Evolutionary conservation across 305 asterid species (phyloP).

Genomic region (Solanum hybrid): DNA sequence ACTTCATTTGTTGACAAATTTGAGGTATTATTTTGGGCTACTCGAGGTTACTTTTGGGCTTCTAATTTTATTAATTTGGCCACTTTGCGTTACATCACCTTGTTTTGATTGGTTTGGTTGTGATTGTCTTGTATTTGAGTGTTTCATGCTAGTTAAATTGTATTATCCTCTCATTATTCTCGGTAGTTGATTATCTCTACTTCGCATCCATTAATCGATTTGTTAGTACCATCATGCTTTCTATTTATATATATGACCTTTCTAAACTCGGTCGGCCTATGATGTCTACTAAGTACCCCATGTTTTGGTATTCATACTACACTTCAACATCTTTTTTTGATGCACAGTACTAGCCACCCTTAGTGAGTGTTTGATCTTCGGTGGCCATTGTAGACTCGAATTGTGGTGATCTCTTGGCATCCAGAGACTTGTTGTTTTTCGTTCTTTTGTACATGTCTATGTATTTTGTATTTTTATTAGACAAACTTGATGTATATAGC

Average conservation of each 20-base stretch:
- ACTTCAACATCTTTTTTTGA: not conserved
- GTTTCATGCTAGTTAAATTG: not conserved
- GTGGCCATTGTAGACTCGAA: not conserved
- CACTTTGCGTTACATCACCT: not conserved
- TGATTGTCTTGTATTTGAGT: not conserved
- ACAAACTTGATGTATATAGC: not conserved
- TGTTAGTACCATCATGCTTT: not conserved
- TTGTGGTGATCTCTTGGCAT: not conserved
- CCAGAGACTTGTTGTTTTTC: not conserved
- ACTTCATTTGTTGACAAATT: not conserved
- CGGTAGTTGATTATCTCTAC: not conserved
- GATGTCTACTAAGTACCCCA: not conserved
- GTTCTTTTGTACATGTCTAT: not conserved
- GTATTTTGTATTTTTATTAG: not conserved
- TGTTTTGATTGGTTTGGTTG: not conserved
- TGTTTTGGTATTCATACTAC: not conserved
- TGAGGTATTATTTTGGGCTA: not conserved
- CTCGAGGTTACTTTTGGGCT: not conserved
- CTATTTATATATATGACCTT: not conserved
- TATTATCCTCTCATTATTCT: not conserved
- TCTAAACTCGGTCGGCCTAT: not conserved
- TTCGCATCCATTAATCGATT: too few species aligned
- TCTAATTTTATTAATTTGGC: not conserved
- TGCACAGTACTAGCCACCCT: not conserved
- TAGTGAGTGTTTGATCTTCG: not conserved